These are phyloP conservation scores for Microdochium paspali DNA, from an alignment of 2,329 filamentous ascomycete genomes.

Conservation along the genomic window DNA sequence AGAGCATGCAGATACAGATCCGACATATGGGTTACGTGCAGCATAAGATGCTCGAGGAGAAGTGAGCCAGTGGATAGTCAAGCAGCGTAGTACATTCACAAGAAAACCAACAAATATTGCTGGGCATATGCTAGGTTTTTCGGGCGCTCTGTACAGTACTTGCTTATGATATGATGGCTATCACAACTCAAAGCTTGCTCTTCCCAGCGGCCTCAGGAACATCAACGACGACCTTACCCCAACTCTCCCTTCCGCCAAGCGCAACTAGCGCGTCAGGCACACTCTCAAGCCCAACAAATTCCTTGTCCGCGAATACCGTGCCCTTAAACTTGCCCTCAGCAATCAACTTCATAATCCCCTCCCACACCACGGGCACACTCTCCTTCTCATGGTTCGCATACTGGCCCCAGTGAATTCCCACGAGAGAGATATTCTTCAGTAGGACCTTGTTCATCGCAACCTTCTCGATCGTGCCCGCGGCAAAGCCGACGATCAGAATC, in stretches of 20 bases:
- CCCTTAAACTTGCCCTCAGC: conserved; percentile 68
- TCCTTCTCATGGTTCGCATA: conserved; percentile 67
- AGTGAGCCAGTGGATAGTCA: no score
- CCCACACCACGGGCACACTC: conserved; percentile 66
- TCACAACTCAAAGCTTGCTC: conserved; percentile 44
- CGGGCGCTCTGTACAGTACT: no score
- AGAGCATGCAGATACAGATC: conserved; percentile 70
- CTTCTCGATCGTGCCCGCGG: conserved; percentile 79
- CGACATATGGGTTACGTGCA: conserved; percentile 34
- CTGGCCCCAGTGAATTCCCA: conserved; percentile 87
- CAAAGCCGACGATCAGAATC: conserved; percentile 82
- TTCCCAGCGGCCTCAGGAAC: conserved; percentile 55
- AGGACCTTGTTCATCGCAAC: conserved; percentile 86
- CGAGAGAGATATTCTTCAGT: conserved; percentile 84
- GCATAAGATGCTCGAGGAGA: conserved; percentile 27
- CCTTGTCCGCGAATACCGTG: conserved; percentile 73
- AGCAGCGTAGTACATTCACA: no score
- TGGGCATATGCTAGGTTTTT: no score
- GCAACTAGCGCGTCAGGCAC: conserved; percentile 69
- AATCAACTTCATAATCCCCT: conserved; percentile 71
- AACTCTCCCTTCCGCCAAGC: conserved; percentile 72
- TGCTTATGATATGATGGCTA: no score
- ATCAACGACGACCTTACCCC: conserved; percentile 93
- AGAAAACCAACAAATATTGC: no score
- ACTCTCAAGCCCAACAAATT: conserved; percentile 74